Evolutionary conservation across 1,139 yeast species (phyloP).

Genomic region (Diutina catenulata): DNA sequence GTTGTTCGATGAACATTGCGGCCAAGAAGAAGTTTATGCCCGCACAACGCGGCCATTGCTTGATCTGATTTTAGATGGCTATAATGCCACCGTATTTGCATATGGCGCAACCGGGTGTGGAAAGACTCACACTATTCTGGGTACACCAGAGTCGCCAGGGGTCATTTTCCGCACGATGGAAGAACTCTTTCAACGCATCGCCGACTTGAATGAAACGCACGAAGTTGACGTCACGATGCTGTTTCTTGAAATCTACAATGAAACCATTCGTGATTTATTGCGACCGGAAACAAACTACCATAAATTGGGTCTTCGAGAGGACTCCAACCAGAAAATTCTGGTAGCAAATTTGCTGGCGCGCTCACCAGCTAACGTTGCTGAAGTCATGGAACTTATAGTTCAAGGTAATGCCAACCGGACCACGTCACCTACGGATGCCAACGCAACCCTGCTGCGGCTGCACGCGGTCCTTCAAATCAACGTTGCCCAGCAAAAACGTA

Average conservation of each 20-base stretch:
- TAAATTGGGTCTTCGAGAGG: conserved; percentile 57
- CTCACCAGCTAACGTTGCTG: conserved; percentile 51
- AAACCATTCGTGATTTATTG: conserved; percentile 70
- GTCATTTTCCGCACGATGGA: conserved; percentile 69
- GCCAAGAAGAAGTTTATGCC: conserved; percentile 58
- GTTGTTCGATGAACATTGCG: conserved; percentile 52
- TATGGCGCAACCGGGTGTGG: conserved; percentile 99
- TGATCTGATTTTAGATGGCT: conserved; percentile 72
- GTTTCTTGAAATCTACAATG: conserved; percentile 84
- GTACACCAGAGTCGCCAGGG: conserved; percentile 66
- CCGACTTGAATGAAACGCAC: conserved; percentile 40
- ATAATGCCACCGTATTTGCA: conserved; percentile 86
- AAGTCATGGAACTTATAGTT: conserved; percentile 70
- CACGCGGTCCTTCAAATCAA: conserved; percentile 87
- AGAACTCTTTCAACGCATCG: conserved; percentile 57
- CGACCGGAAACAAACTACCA: conserved; percentile 39
- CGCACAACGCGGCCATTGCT: conserved; percentile 62
- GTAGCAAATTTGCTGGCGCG: conserved; percentile 68
- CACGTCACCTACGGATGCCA: conserved; percentile 82
- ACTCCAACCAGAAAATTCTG: conserved; percentile 50
- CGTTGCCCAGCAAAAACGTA: conserved; percentile 48
- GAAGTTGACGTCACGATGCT: conserved; percentile 53
- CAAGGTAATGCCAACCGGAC: conserved; percentile 70
- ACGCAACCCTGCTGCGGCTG: conserved; percentile 80
- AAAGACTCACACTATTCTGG: conserved; percentile 86